Percentiles rank a stretch among this genome's conserved stretches.
Evolutionary conservation across 2,329 filamentous ascomycete genomes (phyloP).

Genomic region (Tolypocladium cylindrosporum): DNA sequence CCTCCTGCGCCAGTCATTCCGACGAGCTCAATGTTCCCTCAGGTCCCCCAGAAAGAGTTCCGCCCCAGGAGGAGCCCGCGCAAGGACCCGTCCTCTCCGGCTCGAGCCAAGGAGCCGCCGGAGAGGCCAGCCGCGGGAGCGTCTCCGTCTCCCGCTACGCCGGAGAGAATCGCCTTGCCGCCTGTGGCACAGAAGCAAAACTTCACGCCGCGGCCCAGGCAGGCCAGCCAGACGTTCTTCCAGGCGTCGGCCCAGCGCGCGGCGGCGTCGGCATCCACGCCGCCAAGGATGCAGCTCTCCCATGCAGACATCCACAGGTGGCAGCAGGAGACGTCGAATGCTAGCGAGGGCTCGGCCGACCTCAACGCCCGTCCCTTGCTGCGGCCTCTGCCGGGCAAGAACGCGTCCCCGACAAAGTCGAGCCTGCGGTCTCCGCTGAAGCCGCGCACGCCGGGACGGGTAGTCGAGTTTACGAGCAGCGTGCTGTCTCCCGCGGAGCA

Average conservation of each 20-base stretch:
- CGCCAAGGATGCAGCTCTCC: conserved; percentile 30
- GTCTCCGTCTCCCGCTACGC: conserved; percentile 16
- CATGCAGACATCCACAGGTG: conserved; percentile 30
- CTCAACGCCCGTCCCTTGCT: conserved; percentile 25
- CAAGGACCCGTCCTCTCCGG: conserved; percentile 26
- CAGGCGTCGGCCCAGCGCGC: conserved; percentile 17
- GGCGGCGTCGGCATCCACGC: conserved; percentile 19
- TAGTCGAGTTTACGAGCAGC: conserved; percentile 47
- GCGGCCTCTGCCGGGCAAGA: conserved; percentile 37
- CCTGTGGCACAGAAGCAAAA: conserved; percentile 36
- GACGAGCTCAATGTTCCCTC: conserved; percentile 31
- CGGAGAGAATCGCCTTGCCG: conserved; percentile 21
- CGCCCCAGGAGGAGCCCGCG: conserved; percentile 19
- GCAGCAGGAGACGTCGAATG: conserved; percentile 28
- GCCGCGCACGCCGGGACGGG: conserved; percentile 45
- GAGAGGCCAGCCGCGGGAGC: background rate
- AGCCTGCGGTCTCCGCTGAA: conserved; percentile 47
- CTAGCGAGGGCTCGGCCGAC: conserved; percentile 26
- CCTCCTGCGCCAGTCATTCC: conserved; percentile 14
- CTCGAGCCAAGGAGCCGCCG: background rate
- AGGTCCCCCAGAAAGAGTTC: conserved; percentile 20
- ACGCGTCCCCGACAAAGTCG: conserved; percentile 47
- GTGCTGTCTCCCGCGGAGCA: conserved; percentile 36
- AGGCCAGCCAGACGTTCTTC: conserved; percentile 27
- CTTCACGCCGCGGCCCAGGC: conserved; percentile 33